Evolutionary conservation across 257 asterid species (phyloP), one percentile per base, ranked within the genome.

Genomic region (Ehretia macrophylla): DNA sequence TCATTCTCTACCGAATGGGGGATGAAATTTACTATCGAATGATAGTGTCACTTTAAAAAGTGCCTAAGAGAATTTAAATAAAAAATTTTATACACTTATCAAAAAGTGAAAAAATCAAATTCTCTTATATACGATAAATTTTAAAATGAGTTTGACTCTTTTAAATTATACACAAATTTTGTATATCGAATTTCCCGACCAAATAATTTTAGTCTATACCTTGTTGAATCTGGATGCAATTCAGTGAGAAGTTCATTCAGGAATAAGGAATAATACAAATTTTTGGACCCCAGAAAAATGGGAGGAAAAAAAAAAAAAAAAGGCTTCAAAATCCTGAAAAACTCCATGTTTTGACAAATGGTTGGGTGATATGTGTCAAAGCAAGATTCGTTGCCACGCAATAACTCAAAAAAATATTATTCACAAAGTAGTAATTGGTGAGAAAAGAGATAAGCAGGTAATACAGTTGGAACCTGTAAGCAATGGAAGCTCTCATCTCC

Each of bases 401-500:
- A 6, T 27, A 3, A 27, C 35, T 27, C 6, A 27, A 27, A 27
- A 27, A 6, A 27, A 3, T 3, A 27, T 27, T 1, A 27, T 27
- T 27, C 35, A 27, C 35, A 1, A 27, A 27, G 35, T 27, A 6
- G 32, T 21, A 13, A n/a, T 17, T 53, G 8, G 21, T n/a, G 1
- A 27, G 16, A 18, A 20, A 17, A 48, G 27, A 54, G 65, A 54
- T 65, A 49, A 50, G 38, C 51, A 45, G 35, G 35, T n/a, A 22
- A 8, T 11, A 51, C 50, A 18, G 53, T 27, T 32, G 39, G 16
- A 18, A 6, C 21, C 63, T 46, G 58, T 54, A 38, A 63, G 59
- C 61, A 65, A 87, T 84, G 96, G 87, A 85, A 59, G 59, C 87
- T 63, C 69, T 84, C 60, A 73, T 82, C 62, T 85, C 87, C 65